Conservation (phyloP, 2,329 filamentous ascomycete genomes). For the Cercospora brassicicola region DNA sequence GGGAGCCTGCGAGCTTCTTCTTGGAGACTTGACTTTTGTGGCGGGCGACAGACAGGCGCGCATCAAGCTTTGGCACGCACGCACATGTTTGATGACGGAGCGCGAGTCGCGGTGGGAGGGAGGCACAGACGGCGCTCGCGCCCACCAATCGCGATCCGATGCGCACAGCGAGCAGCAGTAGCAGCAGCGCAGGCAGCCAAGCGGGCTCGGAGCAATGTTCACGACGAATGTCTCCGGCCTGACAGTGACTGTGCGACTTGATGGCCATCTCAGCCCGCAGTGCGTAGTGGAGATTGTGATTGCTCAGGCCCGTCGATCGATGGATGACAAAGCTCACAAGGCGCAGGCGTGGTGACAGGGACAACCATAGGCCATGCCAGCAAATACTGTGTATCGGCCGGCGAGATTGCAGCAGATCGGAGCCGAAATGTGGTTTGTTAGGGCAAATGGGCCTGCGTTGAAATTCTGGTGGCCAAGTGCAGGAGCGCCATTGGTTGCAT, state of each 20-base stretch:
- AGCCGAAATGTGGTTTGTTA: neutral
- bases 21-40: slow-evolving; percentile 7
- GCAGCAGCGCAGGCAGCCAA: neutral
- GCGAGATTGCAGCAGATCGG: neutral
- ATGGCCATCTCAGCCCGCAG: slow-evolving; percentile 5
- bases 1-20: slow-evolving; percentile 21
- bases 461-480: neutral
- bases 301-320: neutral
- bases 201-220: neutral
- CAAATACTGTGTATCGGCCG: neutral
- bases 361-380: neutral
- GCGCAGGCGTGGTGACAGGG: neutral
- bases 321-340: neutral
- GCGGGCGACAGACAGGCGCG: slow-evolving; percentile 8
- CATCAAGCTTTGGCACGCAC: slow-evolving; percentile 23
- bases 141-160: neutral
- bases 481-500: neutral
- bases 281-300: slow-evolving; percentile 13
- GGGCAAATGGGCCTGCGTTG: neutral
- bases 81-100: slow-evolving; percentile 13
- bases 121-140: slow-evolving; percentile 1
- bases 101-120: neutral
- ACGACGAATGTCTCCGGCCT: neutral
- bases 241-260: neutral
- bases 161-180: neutral